Conservation (phyloP, 2,329 filamentous ascomycete genomes). For the Aspergillus novoparasiticus region DNA sequence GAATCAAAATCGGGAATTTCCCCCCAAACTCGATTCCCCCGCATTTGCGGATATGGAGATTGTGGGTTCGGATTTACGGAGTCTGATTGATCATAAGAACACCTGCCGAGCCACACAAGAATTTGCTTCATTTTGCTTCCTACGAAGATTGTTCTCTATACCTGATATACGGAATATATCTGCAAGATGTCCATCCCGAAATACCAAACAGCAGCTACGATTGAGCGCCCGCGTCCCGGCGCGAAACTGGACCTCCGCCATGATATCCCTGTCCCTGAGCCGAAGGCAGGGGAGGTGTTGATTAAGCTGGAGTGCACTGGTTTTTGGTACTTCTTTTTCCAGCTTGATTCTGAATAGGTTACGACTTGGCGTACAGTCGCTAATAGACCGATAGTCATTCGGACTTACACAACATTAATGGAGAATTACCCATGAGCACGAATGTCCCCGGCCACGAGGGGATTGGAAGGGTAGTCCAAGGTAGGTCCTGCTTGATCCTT, state of each 20-base stretch:
- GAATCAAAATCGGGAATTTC: too few species aligned
- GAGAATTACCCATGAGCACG: conserved; percentile 36
- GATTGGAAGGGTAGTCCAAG: conserved; percentile 37
- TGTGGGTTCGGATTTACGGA: neutral
- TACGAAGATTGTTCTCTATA: too few species aligned
- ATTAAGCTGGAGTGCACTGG: conserved; percentile 45
- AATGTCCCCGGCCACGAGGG: conserved; percentile 44
- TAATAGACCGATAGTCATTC: conserved; percentile 31
- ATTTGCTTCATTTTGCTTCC: too few species aligned
- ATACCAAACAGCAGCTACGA: conserved; percentile 15
- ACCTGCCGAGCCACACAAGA: too few species aligned
- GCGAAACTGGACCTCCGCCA: conserved; percentile 40
- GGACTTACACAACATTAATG: conserved; percentile 40
- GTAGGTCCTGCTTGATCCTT: neutral
- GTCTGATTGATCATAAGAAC: neutral
- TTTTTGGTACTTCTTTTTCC: conserved; percentile 30
- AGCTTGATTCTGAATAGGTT: neutral
- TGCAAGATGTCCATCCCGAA: neutral
- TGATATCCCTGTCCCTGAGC: conserved; percentile 36
- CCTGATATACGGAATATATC: too few species aligned
- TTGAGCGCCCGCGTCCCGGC: conserved; percentile 37
- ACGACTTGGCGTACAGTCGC: neutral
- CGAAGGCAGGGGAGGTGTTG: conserved; percentile 37
- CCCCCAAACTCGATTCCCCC: neutral
- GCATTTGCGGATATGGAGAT: neutral